These are phyloP conservation scores for Dalechampia spathulata DNA, from an alignment of 441 rosid genomes.

Conservation along the genomic window DNA sequence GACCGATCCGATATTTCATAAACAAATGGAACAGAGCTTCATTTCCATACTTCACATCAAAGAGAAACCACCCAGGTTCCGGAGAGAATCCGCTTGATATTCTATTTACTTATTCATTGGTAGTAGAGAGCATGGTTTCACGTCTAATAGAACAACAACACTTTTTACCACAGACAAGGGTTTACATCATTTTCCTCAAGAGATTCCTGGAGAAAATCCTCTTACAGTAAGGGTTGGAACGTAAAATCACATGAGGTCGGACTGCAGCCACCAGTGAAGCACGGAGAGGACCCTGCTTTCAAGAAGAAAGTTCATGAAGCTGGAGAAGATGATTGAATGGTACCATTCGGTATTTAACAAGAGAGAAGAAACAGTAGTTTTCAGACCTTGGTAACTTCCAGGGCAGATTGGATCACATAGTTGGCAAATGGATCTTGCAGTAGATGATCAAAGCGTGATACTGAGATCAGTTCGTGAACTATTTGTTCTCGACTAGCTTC, in stretches of 20 bases:
- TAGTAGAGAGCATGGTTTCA: constrained; percentile 24
- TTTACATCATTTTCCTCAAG: constrained; percentile 45
- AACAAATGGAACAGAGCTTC: no score
- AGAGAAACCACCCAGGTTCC: no score
- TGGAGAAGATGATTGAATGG: no score
- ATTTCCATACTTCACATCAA: no score
- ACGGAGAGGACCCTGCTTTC: constrained; percentile 43
- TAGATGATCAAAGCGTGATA: constrained; percentile 60
- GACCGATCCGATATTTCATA: no score
- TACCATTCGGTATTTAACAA: no score
- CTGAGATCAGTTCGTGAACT: constrained; percentile 55
- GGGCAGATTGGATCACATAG: constrained; percentile 76
- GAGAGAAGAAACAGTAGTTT: neutral
- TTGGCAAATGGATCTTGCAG: constrained; percentile 84
- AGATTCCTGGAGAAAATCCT: constrained; percentile 56
- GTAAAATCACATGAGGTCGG: constrained; percentile 30
- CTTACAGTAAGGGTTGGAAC: constrained; percentile 67
- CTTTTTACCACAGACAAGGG: constrained; percentile 9
- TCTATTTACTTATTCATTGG: constrained; percentile 18
- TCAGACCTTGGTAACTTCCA: constrained; percentile 56
- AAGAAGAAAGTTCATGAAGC: neutral
- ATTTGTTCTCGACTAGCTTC: constrained; percentile 61
- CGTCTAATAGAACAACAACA: constrained; percentile 33
- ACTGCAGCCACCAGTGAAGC: constrained; percentile 43
- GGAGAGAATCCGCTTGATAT: constrained; percentile 7